Evolutionary conservation across 2,329 filamentous ascomycete species (phyloP).

Genomic region (Fusarium goolgardi): DNA sequence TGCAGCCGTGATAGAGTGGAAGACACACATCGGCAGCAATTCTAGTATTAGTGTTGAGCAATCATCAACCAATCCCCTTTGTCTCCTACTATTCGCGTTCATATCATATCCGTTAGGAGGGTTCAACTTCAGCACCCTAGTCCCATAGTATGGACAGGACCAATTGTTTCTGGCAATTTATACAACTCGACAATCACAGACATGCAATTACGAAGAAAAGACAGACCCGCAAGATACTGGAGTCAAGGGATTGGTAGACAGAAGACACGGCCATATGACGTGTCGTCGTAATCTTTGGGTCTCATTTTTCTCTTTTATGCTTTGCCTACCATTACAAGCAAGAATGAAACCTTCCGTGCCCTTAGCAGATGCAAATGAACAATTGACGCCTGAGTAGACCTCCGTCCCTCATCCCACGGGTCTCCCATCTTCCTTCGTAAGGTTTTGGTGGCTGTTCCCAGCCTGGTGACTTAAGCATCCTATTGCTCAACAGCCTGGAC

Average conservation of each 20-base stretch:
- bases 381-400: slow-evolving; percentile 57
- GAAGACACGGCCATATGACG: slow-evolving; percentile 39
- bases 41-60: not conserved
- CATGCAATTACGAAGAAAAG: not conserved
- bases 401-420: slow-evolving; percentile 50
- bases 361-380: slow-evolving; percentile 57
- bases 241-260: slow-evolving; percentile 40
- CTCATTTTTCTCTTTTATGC: slow-evolving; percentile 53
- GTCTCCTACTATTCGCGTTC: not conserved
- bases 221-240: not conserved
- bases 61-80: not conserved
- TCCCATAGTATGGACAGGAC: not conserved
- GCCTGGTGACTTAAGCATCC: slow-evolving; percentile 38
- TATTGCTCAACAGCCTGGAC: slow-evolving; percentile 61
- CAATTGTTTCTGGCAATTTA: not conserved
- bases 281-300: slow-evolving; percentile 51
- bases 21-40: not conserved
- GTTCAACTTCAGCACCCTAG: not conserved
- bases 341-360: slow-evolving; percentile 55
- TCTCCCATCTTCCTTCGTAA: slow-evolving; percentile 42
- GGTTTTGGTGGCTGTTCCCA: slow-evolving; percentile 44
- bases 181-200: not conserved
- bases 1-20: not conserved
- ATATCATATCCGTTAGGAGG: not conserved
- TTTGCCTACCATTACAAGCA: slow-evolving; percentile 55